Base-by-base conservation (phyloP, 768 basidiomycete species). In the Lactarius tabidus region DNA sequence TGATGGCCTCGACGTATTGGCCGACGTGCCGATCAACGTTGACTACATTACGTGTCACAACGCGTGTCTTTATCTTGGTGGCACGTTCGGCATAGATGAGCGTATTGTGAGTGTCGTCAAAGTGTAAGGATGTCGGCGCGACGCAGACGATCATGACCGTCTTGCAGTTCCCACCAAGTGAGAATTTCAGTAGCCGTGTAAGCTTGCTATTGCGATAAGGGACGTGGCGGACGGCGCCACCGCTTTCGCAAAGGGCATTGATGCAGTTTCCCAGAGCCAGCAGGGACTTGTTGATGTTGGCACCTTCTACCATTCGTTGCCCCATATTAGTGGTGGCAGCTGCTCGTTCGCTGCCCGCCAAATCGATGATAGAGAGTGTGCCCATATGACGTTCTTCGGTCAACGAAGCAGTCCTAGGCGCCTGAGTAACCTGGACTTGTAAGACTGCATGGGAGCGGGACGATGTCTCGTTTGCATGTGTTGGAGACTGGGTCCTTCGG, bases 61-160 rank as follows among this genome's bases (percentile, higher is more conserved):
- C 94, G 75, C 93, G 96, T 20, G 96, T 98, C 80, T 95, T 95
- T 77, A 99, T 98, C 79, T 95, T 93, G 65, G 97, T 97, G 31
- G 97, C 96, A 54, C 95, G 90, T 71, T 99, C 95, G 28, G 97
- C 97, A 75, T 98, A 99, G 66, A 97, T 81, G 56, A 99, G 88
- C 2, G 97, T 98, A 74, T 99, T 99, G 74, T 97, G 94, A 36
- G 97, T 98, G 75, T 99, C 97, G 73, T 98, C 97, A 74, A 98
- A 97, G 77, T 99, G 95, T 41, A 84, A 84, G 41, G 94, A 95
- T 6, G 95, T 94, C 1, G 97, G 97, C 0, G 95, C 95, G 55
- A 99, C 82, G 74, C 97, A 98, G 67, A 98, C 96, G 68, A 98
- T 93, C 97, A 98, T 99, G 73, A 97, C 95, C 1, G 97, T 99